phyloP scores from a whole-genome alignment of 768 basidiomycete species.

The Podaxis pistillaris region DNA sequence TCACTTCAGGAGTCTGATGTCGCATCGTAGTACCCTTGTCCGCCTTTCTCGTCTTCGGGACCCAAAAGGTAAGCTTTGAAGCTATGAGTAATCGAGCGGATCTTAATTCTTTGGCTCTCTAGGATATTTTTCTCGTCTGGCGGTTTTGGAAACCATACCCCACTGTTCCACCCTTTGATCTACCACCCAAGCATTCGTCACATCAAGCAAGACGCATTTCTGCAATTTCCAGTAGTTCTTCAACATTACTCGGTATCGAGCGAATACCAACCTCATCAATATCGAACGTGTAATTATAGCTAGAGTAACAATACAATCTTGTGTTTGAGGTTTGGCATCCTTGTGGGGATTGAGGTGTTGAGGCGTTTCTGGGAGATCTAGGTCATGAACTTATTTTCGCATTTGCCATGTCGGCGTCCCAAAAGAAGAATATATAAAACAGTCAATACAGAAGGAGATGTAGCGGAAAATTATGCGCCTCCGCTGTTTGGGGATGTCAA shows the following conservation, averaged over 20 bases:
- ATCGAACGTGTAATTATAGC: constrained; percentile 9
- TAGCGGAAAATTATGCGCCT: constrained; percentile 54
- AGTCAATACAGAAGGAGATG: constrained; percentile 26
- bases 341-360: not conserved
- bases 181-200: constrained; percentile 7
- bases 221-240: not conserved
- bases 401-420: not conserved
- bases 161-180: constrained; percentile 9
- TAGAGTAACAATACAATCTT: constrained; percentile 3
- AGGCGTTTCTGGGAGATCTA: not conserved
- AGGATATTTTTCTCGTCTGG: constrained; percentile 42
- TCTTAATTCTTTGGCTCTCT: constrained; percentile 9
- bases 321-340: not conserved
- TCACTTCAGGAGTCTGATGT: not conserved
- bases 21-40: constrained; percentile 44
- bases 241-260: not conserved
- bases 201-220: not conserved
- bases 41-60: constrained; percentile 47
- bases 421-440: constrained; percentile 13
- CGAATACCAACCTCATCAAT: not conserved
- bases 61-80: constrained; percentile 38
- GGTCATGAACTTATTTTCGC: not conserved
- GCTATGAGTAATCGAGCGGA: not conserved
- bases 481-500: constrained; percentile 50
- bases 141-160: constrained; percentile 25